Evolutionary conservation across 192 early-diverging fungal species (phyloP).

Genomic region (Podila horticola): DNA sequence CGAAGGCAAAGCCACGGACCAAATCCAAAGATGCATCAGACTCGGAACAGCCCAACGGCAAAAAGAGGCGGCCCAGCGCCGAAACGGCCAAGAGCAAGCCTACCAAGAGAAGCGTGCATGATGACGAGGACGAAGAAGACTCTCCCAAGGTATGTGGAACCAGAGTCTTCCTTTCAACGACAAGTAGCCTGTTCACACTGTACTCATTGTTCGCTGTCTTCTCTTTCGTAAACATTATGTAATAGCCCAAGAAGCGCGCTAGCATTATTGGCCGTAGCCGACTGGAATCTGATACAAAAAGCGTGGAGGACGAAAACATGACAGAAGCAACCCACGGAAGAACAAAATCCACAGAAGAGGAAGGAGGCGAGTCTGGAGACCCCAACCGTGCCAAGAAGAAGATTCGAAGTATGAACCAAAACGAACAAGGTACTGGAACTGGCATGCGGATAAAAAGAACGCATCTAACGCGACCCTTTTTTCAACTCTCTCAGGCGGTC

Average conservation of each 20-base stretch:
- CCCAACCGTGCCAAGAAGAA: slow-evolving; percentile 40
- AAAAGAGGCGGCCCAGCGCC: slow-evolving; percentile 27
- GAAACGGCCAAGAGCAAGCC: slow-evolving; percentile 30
- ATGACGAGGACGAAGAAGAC: slow-evolving; percentile 37
- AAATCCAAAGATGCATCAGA: slow-evolving; percentile 13
- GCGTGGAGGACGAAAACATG: slow-evolving; percentile 29
- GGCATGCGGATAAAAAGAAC: too few relatives aligned
- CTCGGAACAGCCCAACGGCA: slow-evolving; percentile 22
- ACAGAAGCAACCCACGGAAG: slow-evolving; percentile 19
- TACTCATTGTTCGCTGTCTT: not conserved
- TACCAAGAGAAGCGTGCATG: slow-evolving; percentile 32
- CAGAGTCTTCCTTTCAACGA: not conserved
- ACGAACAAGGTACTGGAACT: too few relatives aligned
- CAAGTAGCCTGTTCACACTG: too few relatives aligned
- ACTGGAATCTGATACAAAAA: slow-evolving; percentile 32
- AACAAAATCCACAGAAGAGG: slow-evolving; percentile 35
- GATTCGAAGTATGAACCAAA: slow-evolving; percentile 21
- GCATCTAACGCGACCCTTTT: not conserved
- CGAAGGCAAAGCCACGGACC: slow-evolving; percentile 22
- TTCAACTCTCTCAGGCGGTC: slow-evolving; percentile 20
- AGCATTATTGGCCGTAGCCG: slow-evolving; percentile 10
- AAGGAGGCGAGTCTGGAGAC: slow-evolving; percentile 38
- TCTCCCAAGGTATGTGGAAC: slow-evolving; percentile 25
- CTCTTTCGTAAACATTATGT: not conserved
- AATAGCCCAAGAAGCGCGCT: slow-evolving; percentile 37